Conservation (phyloP, 495 filamentous ascomycete species). For the Pyrenula massariospora region DNA sequence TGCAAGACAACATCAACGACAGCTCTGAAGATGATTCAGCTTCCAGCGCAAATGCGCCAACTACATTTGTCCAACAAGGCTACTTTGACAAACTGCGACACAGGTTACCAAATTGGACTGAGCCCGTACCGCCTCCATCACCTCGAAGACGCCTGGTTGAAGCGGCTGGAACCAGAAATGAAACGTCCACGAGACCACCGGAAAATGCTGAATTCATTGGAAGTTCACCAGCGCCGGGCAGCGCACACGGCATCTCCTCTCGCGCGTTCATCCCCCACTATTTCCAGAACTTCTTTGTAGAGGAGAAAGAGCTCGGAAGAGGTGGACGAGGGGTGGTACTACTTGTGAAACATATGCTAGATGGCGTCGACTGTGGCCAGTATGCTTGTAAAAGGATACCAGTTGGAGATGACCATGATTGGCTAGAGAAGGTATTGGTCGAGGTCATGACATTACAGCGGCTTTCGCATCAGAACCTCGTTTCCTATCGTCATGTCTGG, state of each 20-base stretch:
- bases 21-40: slow-evolving; percentile 24
- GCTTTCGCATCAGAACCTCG: slow-evolving; percentile 88
- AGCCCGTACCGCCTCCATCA: slow-evolving; percentile 35
- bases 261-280: slow-evolving; percentile 84
- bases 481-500: slow-evolving; percentile 95
- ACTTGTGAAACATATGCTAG: slow-evolving; percentile 80
- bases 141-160: slow-evolving; percentile 40
- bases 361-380: slow-evolving; percentile 72
- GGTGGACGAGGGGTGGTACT: slow-evolving; percentile 93
- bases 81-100: slow-evolving; percentile 89
- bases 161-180: slow-evolving; percentile 24
- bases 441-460: slow-evolving; percentile 89
- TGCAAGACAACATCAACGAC: slow-evolving; percentile 38
- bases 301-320: slow-evolving; percentile 71
- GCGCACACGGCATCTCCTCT: slow-evolving; percentile 56
- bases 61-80: slow-evolving; percentile 71
- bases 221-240: slow-evolving; percentile 28
- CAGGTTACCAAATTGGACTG: slow-evolving; percentile 38
- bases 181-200: slow-evolving; percentile 16
- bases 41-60: slow-evolving; percentile 25
- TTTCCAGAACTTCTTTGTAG: slow-evolving; percentile 83
- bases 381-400: slow-evolving; percentile 97
- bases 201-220: slow-evolving; percentile 37
- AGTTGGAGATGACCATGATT: slow-evolving; percentile 88
- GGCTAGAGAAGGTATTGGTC: slow-evolving; percentile 85